A percentile compares a stretch with the other conserved stretches of the same genome.
These are phyloP conservation scores for Candida qinlingensis DNA, from an alignment of 805 yeast species.

Conservation along the genomic window DNA sequence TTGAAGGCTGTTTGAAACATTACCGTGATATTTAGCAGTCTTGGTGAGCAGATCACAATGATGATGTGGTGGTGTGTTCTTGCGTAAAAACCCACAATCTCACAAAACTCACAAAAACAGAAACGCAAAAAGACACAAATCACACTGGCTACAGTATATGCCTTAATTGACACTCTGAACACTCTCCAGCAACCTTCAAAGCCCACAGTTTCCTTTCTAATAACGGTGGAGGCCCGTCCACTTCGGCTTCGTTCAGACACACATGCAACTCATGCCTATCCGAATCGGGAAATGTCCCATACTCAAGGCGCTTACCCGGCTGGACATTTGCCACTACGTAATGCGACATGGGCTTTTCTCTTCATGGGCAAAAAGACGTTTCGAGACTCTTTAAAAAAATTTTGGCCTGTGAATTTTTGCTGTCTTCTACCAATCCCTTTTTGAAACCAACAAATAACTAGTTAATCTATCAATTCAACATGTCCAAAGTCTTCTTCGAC, in stretches of 20 bases:
- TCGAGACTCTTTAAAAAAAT: background rate
- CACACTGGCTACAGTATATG: too few species aligned
- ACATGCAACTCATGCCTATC: background rate
- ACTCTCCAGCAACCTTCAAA: background rate
- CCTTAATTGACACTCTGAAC: too few species aligned
- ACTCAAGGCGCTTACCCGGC: background rate
- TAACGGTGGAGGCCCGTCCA: background rate
- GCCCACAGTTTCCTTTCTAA: background rate
- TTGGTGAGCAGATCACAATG: too few species aligned
- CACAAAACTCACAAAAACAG: too few species aligned
- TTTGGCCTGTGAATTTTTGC: background rate
- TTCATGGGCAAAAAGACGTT: background rate
- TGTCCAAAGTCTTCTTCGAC: conserved; percentile 79
- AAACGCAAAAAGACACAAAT: too few species aligned
- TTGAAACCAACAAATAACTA: background rate
- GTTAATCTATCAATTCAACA: conserved; percentile 18
- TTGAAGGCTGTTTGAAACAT: background rate
- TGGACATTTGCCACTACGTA: background rate
- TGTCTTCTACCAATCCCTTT: background rate
- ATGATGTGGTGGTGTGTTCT: too few species aligned
- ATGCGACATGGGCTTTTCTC: background rate
- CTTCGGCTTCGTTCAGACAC: background rate
- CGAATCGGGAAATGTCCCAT: background rate
- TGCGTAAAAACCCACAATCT: too few species aligned
- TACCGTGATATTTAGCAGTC: background rate